Conservation (phyloP, 441 rosid genomes). For the Arabidopsis lyrata region DNA sequence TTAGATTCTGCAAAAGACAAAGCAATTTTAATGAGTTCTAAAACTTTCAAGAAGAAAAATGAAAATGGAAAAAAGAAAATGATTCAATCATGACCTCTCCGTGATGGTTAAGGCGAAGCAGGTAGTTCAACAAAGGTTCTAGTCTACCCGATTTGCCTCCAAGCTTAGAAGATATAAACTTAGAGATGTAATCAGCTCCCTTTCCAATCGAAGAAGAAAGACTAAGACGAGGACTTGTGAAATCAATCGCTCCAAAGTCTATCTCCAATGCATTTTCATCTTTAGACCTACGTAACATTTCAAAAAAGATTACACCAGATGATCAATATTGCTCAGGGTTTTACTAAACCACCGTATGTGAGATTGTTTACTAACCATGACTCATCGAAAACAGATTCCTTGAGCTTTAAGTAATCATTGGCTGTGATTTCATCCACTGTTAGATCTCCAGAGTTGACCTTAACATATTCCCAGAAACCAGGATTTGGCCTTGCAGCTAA, state of each 20-base stretch:
- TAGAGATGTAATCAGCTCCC: conserved; percentile 70
- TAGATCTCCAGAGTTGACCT: conserved; percentile 67
- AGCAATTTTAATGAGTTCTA: conserved; percentile 13
- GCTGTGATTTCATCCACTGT: conserved; percentile 62
- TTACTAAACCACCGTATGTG: not conserved
- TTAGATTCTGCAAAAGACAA: conserved; percentile 58
- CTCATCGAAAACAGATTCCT: conserved; percentile 76
- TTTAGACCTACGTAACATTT: conserved; percentile 67
- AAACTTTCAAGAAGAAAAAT: not conserved
- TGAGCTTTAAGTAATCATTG: conserved; percentile 73
- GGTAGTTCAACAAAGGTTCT: conserved; percentile 63
- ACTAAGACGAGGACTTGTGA: conserved; percentile 64
- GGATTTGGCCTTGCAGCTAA: conserved; percentile 86
- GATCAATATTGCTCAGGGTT: not conserved
- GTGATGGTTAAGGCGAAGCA: conserved; percentile 67
- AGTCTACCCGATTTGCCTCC: conserved; percentile 43
- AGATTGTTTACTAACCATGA: conserved; percentile 57
- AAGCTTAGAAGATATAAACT: conserved; percentile 66
- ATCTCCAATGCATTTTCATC: conserved; percentile 81
- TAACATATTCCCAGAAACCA: conserved; percentile 88
- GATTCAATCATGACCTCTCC: conserved; percentile 64
- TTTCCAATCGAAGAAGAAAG: conserved; percentile 86
- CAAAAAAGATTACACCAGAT: conserved; percentile 2
- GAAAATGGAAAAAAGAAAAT: conserved; percentile 29
- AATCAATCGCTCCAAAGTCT: conserved; percentile 81